Evolutionary conservation across 2,329 filamentous ascomycete species (phyloP), one percentile per base, ranked within the genome.

Genomic region (Nannizzia gypsea): DNA sequence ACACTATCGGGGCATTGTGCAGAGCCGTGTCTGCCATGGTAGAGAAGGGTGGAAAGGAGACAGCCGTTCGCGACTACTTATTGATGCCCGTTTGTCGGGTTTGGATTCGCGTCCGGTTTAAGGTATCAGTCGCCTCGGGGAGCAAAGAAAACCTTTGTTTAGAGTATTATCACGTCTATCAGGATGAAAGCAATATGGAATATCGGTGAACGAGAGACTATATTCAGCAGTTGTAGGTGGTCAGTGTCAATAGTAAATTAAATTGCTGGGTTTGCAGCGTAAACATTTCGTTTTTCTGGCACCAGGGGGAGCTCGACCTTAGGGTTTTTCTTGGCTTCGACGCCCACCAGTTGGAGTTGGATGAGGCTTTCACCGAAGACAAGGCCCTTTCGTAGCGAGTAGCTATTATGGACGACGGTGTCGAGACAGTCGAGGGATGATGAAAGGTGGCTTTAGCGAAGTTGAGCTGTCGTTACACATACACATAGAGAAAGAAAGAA

Each of bases 1-100:
- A 88, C 72, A 99, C 93, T 74, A 99, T 96, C 62, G 93, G 91
- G 66, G 90, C 91, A 81, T 99, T 99, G 80, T 96, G 93, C 60
- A 97, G 84, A 63, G 81, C 76, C 61, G 73, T 80, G 71, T 87
- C 86, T 65, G 81, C 79, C 83, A 86, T 86, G 67, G 64, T 68
- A 34, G 58, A 48, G 34, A 22, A 58, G 56, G 17, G 56, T 34
- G 17, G 59, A 31, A 42, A 22, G 34, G 50, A 31, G 59, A 48
- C 52, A 50, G 56, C 20, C 20, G 42, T 36, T 57, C 17, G 59
- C 56, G 61, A 28, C 28, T 54, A 31, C 17, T 26, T 24, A 54
- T 31, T 5, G 44, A 8, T 13, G 5, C 15, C 11, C 15, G 15
- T 15, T n/a, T 31, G 13, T 31, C 4, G 5, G 13, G 2, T 24